A percentile compares a stretch with the other conserved stretches of the same genome.
These are phyloP conservation scores for Ceratonia siliqua DNA, from an alignment of 306 rosid species.

Conservation along the genomic window DNA sequence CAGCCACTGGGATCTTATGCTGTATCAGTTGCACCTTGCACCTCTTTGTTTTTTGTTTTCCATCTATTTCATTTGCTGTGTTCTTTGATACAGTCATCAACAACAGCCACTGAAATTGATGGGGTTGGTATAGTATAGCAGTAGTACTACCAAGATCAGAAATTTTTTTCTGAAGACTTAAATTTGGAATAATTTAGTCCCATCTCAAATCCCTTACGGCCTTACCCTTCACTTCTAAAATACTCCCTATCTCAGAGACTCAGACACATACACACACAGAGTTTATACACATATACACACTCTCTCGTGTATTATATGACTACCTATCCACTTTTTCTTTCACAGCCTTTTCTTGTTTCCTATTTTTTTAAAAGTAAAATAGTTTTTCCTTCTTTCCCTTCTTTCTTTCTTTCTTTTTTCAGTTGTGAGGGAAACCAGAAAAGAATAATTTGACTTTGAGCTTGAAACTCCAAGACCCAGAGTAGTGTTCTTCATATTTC, in stretches of 20 bases:
- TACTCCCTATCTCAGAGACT: background rate
- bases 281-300: background rate
- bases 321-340: background rate
- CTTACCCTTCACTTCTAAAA: conserved; percentile 6
- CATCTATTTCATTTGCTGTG: background rate
- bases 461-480: conserved; percentile 10
- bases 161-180: conserved; percentile 8
- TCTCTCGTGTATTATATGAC: background rate
- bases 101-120: background rate
- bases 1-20: conserved; percentile 23
- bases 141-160: conserved; percentile 9
- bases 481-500: conserved; percentile 32
- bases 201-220: background rate
- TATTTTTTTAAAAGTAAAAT: background rate
- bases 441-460: conserved; percentile 21
- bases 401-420: background rate
- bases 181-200: conserved; percentile 22
- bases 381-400: conserved; percentile 9
- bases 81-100: background rate
- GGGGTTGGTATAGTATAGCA: background rate
- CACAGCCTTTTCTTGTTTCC: background rate
- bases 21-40: conserved; percentile 24
- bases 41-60: background rate
- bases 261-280: background rate
- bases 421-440: background rate